Conservation (phyloP, 345 rosid genomes). For the Eutrema heterophyllum region DNA sequence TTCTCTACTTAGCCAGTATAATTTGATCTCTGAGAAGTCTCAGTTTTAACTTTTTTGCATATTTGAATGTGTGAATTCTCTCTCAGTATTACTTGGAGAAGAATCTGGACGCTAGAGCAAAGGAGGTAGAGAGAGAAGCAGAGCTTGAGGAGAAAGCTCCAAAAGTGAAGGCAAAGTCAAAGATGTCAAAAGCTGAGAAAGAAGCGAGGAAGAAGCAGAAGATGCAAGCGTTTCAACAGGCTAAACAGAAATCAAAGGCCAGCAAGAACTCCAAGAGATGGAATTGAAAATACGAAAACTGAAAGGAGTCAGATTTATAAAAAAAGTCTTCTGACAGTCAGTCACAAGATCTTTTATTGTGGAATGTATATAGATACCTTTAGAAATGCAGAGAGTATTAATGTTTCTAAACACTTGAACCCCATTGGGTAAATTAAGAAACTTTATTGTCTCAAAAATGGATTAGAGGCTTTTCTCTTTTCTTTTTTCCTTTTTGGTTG, state of each 20-base stretch:
- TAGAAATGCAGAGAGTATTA: constrained; percentile 2
- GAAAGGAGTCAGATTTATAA: neutral
- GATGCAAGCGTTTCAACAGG: constrained; percentile 80
- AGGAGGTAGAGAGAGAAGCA: constrained; percentile 70
- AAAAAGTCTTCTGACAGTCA: constrained; percentile 9
- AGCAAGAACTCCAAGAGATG: constrained; percentile 88
- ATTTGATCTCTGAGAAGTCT: neutral
- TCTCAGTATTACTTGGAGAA: constrained; percentile 91
- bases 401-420: constrained; percentile 1
- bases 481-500: neutral
- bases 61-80: neutral
- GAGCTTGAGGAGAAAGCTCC: constrained; percentile 90
- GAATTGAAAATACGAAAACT: constrained; percentile 44
- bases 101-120: constrained; percentile 83
- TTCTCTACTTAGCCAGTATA: neutral
- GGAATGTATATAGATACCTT: constrained; percentile 22
- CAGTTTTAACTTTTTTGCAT: neutral
- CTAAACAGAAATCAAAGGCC: constrained; percentile 83
- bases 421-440: constrained; percentile 11
- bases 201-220: constrained; percentile 94
- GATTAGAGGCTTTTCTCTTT: neutral
- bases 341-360: neutral
- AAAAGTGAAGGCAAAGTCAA: constrained; percentile 87
- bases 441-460: neutral
- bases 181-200: constrained; percentile 98